Evolutionary conservation across 176 grass and related monocot species (phyloP), one percentile per base, ranked within the genome.

Genomic region (Elaeis guineensis): DNA sequence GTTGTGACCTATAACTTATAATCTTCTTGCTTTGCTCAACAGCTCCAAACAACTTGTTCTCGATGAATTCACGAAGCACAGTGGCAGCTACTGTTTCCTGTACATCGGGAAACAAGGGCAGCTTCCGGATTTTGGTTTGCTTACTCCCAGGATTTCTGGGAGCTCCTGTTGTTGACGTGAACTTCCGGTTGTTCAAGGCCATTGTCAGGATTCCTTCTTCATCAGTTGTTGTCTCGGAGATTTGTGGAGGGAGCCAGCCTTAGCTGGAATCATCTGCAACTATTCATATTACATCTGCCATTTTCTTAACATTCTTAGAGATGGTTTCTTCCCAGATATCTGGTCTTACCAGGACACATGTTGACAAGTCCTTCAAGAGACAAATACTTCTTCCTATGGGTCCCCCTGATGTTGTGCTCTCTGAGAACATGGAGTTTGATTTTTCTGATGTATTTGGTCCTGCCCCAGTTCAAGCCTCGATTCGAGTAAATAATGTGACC

Each of bases 101-200:
- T 83, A 78, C 82, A 68, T 72, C 63, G 87, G 93, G 93, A 98
- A 98, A 98, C 87, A 80, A 63, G 51, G 21, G 71, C 49, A 82
- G 49, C 69, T 86, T 82, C 18, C 16, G 59, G 1, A 50, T 77
- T 78, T 69, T 85, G 55, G 69, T 67, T 66, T 91, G 84, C 83
- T 83, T 87, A 64, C 76, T 67, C 26, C 89, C 88, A 18, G 83
- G 75, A 58, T 85, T 98, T 54, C 70, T 98, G 16, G 87, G 87
- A 28, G 71, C 81, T 59, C 61, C 61, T 16, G 57, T 98, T 73
- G 72, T 78, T 29, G 81, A 66, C 4, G 84, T 92, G 48, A 85
- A 92, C 62, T 98, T 98, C 76, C 93, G 83, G 70, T 69, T 98
- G 78, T 89, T 98, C 70, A 98, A 98, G 84, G 87, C 93, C 69